Base-by-base conservation (phyloP, 2,329 filamentous ascomycete genomes). In the Aspergillus fijiensis region DNA sequence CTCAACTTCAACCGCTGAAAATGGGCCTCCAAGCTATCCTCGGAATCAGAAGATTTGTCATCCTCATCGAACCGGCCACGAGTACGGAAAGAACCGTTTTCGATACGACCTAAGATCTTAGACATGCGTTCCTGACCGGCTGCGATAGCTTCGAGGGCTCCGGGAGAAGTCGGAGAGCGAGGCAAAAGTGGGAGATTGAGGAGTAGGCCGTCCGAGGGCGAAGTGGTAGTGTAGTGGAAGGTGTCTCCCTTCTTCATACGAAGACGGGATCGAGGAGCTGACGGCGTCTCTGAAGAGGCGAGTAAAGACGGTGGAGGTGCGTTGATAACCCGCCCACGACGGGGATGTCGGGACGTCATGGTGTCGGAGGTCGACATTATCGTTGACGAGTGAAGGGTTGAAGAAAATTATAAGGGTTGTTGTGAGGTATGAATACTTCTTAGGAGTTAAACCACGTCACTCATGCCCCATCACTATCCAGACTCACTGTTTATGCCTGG, bases 241-340 rank as follows among this genome's bases (percentile, higher is more conserved):
- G 89, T 91, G 57, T 88, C 86, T 70, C 87, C 87, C 80, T 91
- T 92, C 74, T 81, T 84, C 76, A 92, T 83, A 74, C 80, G 78
- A 75, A 84, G 69, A 58, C 68, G 67, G 58, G 68, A 62, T 49
- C 63, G 57, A n/a, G 64, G 63, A 47, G 67, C 62, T 52, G 55
- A 45, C 57, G 49, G 57, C 12, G 21, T 45, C 45, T 69, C 67
- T 48, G 63, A 48, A 33, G 70, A 67, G 19, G 68, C 67, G n/a
- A 64, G 63, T 35, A 72, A 61, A 23, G 70, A 64, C 35, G 74
- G 69, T 29, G 70, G 68, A 19, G 65, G 56, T 23, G 68, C 63
- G 59, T 69, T 72, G 68, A 74, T 68, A 60, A 72, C 67, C 53
- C 74, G 74, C 35, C 75, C 74, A 50, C 76, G 76, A 27, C 61